Evolutionary conservation across 768 basidiomycete genomes (phyloP), one percentile per base, ranked within the genome.

Genomic region (Suillus hirtellus): DNA sequence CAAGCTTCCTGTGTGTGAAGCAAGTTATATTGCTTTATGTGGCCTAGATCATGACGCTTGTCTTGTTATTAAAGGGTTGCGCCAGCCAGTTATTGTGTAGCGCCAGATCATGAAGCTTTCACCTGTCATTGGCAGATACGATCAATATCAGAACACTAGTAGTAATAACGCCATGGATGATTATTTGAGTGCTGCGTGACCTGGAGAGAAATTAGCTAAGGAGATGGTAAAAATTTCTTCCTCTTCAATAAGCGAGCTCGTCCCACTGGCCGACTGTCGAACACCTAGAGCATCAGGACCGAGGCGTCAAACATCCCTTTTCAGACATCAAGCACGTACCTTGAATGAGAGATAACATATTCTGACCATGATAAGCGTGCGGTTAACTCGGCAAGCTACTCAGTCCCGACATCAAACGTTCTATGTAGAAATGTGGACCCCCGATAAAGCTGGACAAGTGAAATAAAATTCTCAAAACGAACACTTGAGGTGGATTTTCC

Each of bases 1-100:
- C 24, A 89, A 49, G 14, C 47, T 49, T 49, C 47, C 5, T 21
- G 46, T 6, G 21, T 6, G 21, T 49, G 3, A 12, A 49, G 24
- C 24, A 49, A 27, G 49, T 8, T 4, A 24, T 49, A 49, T 15
- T 7, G 12, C 21, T 12, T 27, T 24, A 15, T 49, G 49, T 49
- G 49, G 47, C 12, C 14, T 31, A 52, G 50, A 31, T 34, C 31
- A 34, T 52, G 31, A 11, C 31, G 9, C 31, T 15, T 19, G 17
- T 52, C 50, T 52, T 34, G 31, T 34, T 31, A 17, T 52, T 31
- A 19, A 34, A 3, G 50, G 17, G 15, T 52, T 52, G 50, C 27
- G 31, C 50, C 17, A 52, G 17, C 50, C 17, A 52, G 17, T 34
- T 31, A 34, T 52, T 49, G 47, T 10, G 27, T 52, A 17, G 10